Evolutionary conservation across 352 stramenopile genomes (phyloP).

Genomic region (Pythium brassicae): DNA sequence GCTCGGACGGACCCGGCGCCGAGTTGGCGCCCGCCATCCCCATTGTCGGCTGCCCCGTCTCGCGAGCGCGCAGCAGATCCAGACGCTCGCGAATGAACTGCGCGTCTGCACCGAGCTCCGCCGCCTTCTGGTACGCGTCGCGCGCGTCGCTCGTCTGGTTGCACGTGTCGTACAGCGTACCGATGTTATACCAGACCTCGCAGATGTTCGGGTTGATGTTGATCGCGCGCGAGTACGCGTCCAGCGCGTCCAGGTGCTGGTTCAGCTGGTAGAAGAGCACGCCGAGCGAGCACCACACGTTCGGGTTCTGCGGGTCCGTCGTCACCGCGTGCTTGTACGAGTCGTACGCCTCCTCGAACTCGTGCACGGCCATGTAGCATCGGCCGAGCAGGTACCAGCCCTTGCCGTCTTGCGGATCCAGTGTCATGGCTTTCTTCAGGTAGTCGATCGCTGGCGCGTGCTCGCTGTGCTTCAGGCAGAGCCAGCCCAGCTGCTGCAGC

Average conservation of each 20-base stretch:
- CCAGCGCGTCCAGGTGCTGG: constrained; percentile 83
- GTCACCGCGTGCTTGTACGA: constrained; percentile 89
- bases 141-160: constrained; percentile 88
- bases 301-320: constrained; percentile 87
- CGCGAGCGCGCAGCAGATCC: constrained; percentile 66
- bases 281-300: constrained; percentile 89
- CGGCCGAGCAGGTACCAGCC: constrained; percentile 88
- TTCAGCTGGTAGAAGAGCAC: constrained; percentile 91
- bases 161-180: constrained; percentile 88
- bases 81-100: constrained; percentile 83
- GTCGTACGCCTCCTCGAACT: constrained; percentile 88
- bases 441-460: constrained; percentile 82
- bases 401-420: constrained; percentile 81
- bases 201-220: constrained; percentile 92
- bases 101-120: constrained; percentile 75
- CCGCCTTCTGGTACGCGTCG: constrained; percentile 86
- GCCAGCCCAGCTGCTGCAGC: constrained; percentile 79
- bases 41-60: constrained; percentile 79
- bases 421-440: constrained; percentile 75
- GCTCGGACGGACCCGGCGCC: constrained; percentile 71
- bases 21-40: constrained; percentile 81
- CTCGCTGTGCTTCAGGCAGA: constrained; percentile 83
- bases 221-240: constrained; percentile 87
- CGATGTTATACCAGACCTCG: constrained; percentile 90
- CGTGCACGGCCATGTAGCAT: constrained; percentile 90